These are phyloP conservation scores for Curvularia sp. DNA, from an alignment of 2,329 filamentous ascomycete genomes.

Conservation along the genomic window DNA sequence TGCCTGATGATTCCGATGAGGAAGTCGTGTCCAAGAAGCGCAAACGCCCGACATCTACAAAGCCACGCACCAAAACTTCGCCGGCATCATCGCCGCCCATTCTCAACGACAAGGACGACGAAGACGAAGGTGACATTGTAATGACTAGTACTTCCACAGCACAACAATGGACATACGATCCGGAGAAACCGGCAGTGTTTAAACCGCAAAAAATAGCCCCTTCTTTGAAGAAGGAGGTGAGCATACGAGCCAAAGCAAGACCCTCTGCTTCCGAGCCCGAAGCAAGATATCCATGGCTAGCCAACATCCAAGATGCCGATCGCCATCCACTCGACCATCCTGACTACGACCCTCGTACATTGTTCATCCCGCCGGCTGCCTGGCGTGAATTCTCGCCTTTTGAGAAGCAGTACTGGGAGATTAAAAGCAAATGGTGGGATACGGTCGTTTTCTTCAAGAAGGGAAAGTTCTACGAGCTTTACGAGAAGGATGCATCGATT, in stretches of 20 bases:
- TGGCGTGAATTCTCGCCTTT: constrained; percentile 89
- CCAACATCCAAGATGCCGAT: constrained; percentile 83
- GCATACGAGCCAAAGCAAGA: constrained; percentile 61
- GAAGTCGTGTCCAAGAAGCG: constrained; percentile 70
- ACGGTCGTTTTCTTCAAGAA: constrained; percentile 99
- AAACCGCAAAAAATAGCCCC: constrained; percentile 54
- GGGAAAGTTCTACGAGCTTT: constrained; percentile 98
- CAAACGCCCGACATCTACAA: constrained; percentile 67
- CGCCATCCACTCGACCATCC: constrained; percentile 78
- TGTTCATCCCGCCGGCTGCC: constrained; percentile 85
- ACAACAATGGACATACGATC: constrained; percentile 80
- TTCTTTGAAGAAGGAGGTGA: constrained; percentile 43
- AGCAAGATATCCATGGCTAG: constrained; percentile 88
- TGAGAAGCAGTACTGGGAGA: constrained; percentile 99
- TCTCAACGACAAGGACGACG: constrained; percentile 50
- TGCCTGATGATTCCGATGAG: constrained; percentile 84
- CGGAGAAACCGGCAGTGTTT: constrained; percentile 62
- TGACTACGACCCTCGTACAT: constrained; percentile 87
- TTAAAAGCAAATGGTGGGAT: constrained; percentile 97
- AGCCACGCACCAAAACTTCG: constrained; percentile 63
- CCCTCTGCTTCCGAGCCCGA: constrained; percentile 84
- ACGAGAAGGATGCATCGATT: constrained; percentile 96
- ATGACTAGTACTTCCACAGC: constrained; percentile 72
- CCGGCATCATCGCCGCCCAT: constrained; percentile 57
- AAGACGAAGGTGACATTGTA: constrained; percentile 64